Base-by-base conservation (phyloP, 768 basidiomycete genomes). In the Pisolithus sp. region DNA sequence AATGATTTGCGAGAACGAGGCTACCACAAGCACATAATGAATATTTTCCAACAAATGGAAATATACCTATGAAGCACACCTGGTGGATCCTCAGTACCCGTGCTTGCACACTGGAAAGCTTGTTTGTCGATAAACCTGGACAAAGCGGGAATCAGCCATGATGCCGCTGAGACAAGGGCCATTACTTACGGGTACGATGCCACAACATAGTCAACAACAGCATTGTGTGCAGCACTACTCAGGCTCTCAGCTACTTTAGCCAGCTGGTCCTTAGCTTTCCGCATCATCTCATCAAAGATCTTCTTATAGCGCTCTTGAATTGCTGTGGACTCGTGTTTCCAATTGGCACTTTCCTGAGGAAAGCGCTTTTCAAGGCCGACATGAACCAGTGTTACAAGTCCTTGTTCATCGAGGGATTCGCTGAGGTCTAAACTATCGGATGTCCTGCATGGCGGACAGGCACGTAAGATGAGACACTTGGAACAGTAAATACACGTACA, bases 321-420 rank as follows among this genome's bases (percentile, higher is more conserved):
- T 7, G 60, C 52, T 1, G 0, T 37, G 3, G 55, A 48, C 0
- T 59, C 47, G 0, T 61, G 51, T 24, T 50, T 55, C 68, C 67
- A 72, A 0, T 53, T 36, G 1, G 41, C 49, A 36, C 67, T 65
- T 9, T 48, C 46, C 2, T 23, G 45, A 2, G 50, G 58, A 30
- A 59, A 72, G 9, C 69, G 64, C 20, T 53, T 58, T 7, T 52
- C 37, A 0, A 75, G 64, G 1, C 72, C 74, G 3, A 49, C 43
- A n/a, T 20, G 42, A 26, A 68, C 48, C 7, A 76, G 56, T 1
- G 68, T 65, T 7, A 8, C 26, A 21, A 24, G 20, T 18, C 12
- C 6, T 42, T 50, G 17, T 5, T 20, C 62, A 17, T 53, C 50
- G n/a, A 65, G 34, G 5, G 59, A 37, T 21, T 54, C 47, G 4